Conservation (phyloP, 1,284 basidiomycete genomes). For the Testicularia cyperi region DNA sequence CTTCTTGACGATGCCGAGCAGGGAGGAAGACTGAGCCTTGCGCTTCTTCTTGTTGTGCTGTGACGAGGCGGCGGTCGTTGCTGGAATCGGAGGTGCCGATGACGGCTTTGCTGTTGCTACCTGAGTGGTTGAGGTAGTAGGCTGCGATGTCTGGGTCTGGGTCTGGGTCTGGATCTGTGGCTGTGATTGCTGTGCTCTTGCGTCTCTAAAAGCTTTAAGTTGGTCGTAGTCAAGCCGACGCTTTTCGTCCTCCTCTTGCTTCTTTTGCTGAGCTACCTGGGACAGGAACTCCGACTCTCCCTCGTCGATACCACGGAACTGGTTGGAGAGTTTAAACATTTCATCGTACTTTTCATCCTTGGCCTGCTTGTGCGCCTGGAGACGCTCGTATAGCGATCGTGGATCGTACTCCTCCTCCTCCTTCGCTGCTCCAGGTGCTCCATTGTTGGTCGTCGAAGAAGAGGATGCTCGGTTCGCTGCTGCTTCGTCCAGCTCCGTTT, state of each 20-base stretch:
- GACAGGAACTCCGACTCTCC: slow-evolving; percentile 48
- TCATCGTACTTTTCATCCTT: slow-evolving; percentile 53
- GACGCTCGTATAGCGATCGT: slow-evolving; percentile 30
- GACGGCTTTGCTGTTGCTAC: too few relatives aligned
- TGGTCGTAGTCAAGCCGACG: too few relatives aligned
- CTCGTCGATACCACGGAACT: slow-evolving; percentile 57
- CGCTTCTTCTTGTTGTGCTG: slow-evolving; percentile 20
- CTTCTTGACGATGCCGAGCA: slow-evolving; percentile 31
- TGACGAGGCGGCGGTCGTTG: too few relatives aligned
- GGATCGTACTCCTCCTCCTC: slow-evolving; percentile 30
- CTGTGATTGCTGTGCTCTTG: slow-evolving; percentile 7
- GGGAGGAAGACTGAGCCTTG: slow-evolving; percentile 3
- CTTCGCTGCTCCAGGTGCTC: slow-evolving; percentile 1
- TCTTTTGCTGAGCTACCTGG: slow-evolving; percentile 24
- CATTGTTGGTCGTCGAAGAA: too few relatives aligned
- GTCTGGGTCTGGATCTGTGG: background rate
- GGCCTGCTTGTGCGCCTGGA: slow-evolving; percentile 46
- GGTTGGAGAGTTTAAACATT: slow-evolving; percentile 50
- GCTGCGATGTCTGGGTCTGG: too few relatives aligned
- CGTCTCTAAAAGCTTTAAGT: slow-evolving; percentile 25
- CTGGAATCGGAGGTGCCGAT: too few relatives aligned
- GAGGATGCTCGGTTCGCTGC: too few relatives aligned
- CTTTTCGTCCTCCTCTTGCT: slow-evolving; percentile 10
- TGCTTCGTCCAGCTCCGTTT: slow-evolving; percentile 14
- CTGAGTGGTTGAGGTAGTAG: too few relatives aligned